A percentile compares a stretch with the other conserved stretches of the same genome.
phyloP scores from a whole-genome alignment of 2,329 filamentous ascomycete species.

The Dactylella cylindrospora region DNA sequence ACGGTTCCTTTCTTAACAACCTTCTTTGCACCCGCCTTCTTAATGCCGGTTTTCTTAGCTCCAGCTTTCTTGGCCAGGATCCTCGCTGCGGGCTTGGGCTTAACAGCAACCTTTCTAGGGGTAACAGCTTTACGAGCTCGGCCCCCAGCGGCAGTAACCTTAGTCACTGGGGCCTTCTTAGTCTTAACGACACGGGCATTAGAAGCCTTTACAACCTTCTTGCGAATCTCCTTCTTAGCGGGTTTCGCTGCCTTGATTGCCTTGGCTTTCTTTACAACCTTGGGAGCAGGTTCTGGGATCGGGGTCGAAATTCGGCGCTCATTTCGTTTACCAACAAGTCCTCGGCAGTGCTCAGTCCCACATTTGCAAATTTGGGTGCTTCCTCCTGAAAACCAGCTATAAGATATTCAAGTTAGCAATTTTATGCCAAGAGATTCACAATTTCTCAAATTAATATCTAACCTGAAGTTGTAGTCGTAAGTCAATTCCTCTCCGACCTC shows the following conservation, averaged over 20 bases:
- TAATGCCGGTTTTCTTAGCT: constrained; percentile 25
- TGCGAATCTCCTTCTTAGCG: constrained; percentile 45
- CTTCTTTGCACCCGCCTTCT: constrained; percentile 20
- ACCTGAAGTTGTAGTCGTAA: constrained; percentile 83
- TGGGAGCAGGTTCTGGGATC: constrained; percentile 28
- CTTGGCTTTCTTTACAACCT: constrained; percentile 28
- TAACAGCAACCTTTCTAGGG: constrained; percentile 29
- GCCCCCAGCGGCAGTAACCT: constrained; percentile 11
- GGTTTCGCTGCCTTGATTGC: constrained; percentile 26
- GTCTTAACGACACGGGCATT: constrained; percentile 38
- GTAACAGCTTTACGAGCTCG: constrained; percentile 11
- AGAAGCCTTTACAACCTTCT: constrained; percentile 43
- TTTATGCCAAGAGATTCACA: neutral
- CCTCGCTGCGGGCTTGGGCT: constrained; percentile 34
- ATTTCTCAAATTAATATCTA: constrained; percentile 2
- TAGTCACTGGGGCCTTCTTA: constrained; percentile 24
- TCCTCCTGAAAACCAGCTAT: constrained; percentile 61
- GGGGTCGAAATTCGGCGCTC: constrained; percentile 42
- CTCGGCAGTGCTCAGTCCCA: constrained; percentile 63
- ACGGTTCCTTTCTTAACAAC: constrained; percentile 44
- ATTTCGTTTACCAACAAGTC: constrained; percentile 58
- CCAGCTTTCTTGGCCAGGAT: constrained; percentile 39
- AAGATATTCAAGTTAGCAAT: constrained; percentile 30
- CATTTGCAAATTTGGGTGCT: constrained; percentile 67
- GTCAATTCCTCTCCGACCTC: constrained; percentile 94